Percentiles rank a stretch among this genome's conserved stretches.
phyloP scores from a whole-genome alignment of 768 basidiomycete species.

The Lentinula aciculospora region DNA sequence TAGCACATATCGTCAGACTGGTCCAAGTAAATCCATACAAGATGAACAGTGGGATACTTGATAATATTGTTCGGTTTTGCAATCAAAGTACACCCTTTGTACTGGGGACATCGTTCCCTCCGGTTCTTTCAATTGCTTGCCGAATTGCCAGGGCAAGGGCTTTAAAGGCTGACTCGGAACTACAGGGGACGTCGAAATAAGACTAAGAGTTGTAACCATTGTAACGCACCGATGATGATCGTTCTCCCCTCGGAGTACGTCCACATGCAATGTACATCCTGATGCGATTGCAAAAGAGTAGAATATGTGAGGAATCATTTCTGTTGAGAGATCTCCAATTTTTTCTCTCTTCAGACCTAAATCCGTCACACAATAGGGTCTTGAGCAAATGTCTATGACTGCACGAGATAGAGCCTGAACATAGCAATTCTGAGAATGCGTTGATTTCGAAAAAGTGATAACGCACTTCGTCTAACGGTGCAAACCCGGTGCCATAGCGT shows the following conservation, averaged over 20 bases:
- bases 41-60: not conserved
- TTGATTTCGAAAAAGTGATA: not conserved
- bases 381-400: constrained; percentile 97
- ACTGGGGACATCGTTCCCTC: constrained; percentile 86
- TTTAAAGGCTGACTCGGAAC: constrained; percentile 97
- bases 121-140: constrained; percentile 89
- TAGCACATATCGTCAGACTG: not conserved
- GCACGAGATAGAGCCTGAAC: constrained; percentile 86
- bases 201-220: not conserved
- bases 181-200: constrained; percentile 24
- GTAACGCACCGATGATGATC: constrained; percentile 90
- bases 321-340: constrained; percentile 91
- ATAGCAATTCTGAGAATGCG: not conserved
- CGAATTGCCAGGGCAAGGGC: constrained; percentile 92
- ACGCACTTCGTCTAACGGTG: constrained; percentile 91
- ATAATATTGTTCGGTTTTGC: not conserved
- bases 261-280: constrained; percentile 90
- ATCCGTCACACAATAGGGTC: constrained; percentile 92
- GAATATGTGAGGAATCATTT: constrained; percentile 98
- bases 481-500: constrained; percentile 94
- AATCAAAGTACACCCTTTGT: constrained; percentile 87
- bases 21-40: not conserved
- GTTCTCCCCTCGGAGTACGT: constrained; percentile 91
- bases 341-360: constrained; percentile 86
- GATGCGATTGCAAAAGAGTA: constrained; percentile 98